Evolutionary conservation across 495 filamentous ascomycete genomes (phyloP).

Genomic region (Hypomontagnella monticulosa): DNA sequence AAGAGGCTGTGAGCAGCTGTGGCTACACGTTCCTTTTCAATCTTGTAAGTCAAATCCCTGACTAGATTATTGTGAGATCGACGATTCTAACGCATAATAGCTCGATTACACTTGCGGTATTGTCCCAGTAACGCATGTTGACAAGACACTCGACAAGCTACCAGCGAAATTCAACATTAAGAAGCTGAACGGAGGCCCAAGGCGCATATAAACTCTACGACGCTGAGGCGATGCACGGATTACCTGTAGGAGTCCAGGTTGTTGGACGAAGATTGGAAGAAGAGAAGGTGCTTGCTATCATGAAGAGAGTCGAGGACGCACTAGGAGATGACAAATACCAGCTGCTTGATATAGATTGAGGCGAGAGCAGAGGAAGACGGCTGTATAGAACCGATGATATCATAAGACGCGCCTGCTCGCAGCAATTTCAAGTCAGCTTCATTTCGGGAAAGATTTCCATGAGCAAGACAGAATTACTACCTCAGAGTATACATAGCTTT

Average conservation of each 20-base stretch:
- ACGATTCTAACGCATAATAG: conserved; percentile 44
- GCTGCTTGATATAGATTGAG: conserved; percentile 63
- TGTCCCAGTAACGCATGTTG: conserved; percentile 86
- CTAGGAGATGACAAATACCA: conserved; percentile 74
- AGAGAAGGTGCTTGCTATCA: conserved; percentile 88
- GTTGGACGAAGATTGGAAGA: conserved; percentile 87
- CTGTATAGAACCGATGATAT: not conserved
- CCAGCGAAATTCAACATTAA: conserved; percentile 65
- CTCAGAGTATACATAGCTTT: not conserved
- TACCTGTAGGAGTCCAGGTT: conserved; percentile 88
- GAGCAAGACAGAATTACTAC: not conserved
- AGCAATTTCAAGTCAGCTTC: not conserved
- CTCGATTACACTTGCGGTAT: conserved; percentile 90
- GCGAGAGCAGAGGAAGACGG: not conserved
- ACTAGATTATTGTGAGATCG: not conserved
- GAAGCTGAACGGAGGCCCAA: conserved; percentile 75
- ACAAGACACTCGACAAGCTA: conserved; percentile 72
- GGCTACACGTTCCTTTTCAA: conserved; percentile 98
- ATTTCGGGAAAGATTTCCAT: not conserved
- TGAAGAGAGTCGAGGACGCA: conserved; percentile 79
- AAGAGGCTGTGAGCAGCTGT: conserved; percentile 84
- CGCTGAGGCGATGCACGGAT: conserved; percentile 80
- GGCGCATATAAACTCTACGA: conserved; percentile 93
- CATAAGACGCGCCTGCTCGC: not conserved
- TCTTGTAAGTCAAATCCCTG: conserved; percentile 59